A percentile compares a stretch with the other conserved stretches of the same genome.
Evolutionary conservation across 345 rosid species (phyloP).

Genomic region (Brassica cretica): DNA sequence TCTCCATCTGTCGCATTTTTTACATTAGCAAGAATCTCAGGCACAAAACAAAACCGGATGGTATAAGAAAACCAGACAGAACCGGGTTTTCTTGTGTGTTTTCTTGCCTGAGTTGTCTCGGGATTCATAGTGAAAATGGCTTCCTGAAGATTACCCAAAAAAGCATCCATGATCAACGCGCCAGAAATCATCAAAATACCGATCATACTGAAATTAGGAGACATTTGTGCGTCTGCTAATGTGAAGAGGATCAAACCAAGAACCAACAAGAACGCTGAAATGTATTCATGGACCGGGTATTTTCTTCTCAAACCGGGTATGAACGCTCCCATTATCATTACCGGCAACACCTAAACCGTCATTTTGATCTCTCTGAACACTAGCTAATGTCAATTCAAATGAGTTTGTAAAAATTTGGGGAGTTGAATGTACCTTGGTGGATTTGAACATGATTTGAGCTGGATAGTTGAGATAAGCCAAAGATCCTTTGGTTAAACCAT

Average conservation of each 20-base stretch:
- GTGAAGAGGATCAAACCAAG: constrained; percentile 89
- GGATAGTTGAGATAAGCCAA: constrained; percentile 96
- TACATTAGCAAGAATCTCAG: constrained; percentile 10
- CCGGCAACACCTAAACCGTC: constrained; percentile 70
- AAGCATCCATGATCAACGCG: constrained; percentile 85
- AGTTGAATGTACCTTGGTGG: constrained; percentile 68
- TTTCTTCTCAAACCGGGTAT: constrained; percentile 90
- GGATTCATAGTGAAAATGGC: constrained; percentile 92
- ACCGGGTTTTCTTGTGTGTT: background rate
- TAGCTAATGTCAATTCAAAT: background rate
- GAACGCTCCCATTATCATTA: constrained; percentile 97
- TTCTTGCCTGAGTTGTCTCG: constrained; percentile 77
- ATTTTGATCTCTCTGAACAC: constrained; percentile 5
- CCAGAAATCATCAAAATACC: constrained; percentile 91
- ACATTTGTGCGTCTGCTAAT: constrained; percentile 88
- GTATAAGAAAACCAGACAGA: background rate
- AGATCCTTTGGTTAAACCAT: constrained; percentile 94
- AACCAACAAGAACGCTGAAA: constrained; percentile 79
- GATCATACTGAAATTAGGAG: constrained; percentile 81
- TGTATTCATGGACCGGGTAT: constrained; percentile 76
- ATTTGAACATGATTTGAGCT: constrained; percentile 97
- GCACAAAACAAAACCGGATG: background rate
- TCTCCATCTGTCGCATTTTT: constrained; percentile 66
- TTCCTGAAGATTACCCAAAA: constrained; percentile 92
- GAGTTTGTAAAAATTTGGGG: background rate